Base-by-base conservation (phyloP, 352 stramenopile genomes). In the Hyaloperonospora brassicae region DNA sequence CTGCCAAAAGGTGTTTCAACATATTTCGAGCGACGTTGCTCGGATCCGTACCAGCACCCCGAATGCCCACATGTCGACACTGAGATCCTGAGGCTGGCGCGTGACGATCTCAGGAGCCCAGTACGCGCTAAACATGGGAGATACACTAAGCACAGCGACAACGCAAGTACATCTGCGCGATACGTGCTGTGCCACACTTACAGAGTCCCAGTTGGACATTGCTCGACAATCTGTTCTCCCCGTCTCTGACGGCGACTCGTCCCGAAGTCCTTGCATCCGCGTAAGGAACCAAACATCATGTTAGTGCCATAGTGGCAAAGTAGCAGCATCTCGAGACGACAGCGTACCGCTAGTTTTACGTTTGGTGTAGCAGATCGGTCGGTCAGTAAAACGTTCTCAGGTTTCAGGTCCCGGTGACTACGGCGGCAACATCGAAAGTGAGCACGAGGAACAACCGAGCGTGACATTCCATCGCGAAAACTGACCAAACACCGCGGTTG, bases 61-160 rank as follows among this genome's bases (percentile, higher is more conserved):
- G 52, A 91, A 89, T 2, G 81, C 76, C 78, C 76, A 91, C 78
- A 88, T 89, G 42, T 91, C 81, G 23, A 87, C 78, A 11, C 64
- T 66, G 57, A 83, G 77, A 54, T 86, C 77, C 52, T 88, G 79
- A 38, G 81, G 81, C 38, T 79, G 69, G 1, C 67, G 57, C 38
- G 62, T 79, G 54, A 91, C 84, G 46, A 91, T 87, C 63, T 91
- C 80, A 24, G 80, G 80, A 12, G 80, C 76, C 80, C 78, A 91
- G 49, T 89, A 91, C 17, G 77, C 78, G 22, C 78, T 91, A 51
- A 4, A 41, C 8, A 22, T 22, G 2, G 23, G 2, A 41, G 8
- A 12, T 35, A 31, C 35, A 5, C 21, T 51, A 23, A 51, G 47
- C 45, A 22, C 17, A 17, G 17, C 13, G 39, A 66, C 17, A 8